Evolutionary conservation across 2,329 filamentous ascomycete genomes (phyloP), one percentile per base, ranked within the genome.

Genomic region (Arachnomyces sp.): DNA sequence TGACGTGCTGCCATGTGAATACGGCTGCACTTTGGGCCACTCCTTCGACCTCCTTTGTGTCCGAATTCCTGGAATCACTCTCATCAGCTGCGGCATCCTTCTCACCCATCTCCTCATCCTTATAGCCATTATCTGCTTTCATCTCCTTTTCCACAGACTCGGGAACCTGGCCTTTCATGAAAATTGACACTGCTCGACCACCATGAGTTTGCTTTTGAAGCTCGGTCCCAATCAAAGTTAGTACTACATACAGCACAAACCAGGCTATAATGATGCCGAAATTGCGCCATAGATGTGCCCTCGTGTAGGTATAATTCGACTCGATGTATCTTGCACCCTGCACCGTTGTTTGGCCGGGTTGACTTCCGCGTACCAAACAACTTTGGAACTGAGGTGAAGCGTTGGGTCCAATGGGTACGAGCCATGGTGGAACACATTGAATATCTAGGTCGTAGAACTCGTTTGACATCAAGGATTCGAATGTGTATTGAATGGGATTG

Each of bases 1-100:
- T 86, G 44, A 95, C 78, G 48, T 84, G 72, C 57, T 90, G 84
- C 84, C 87, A 95, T 0, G 88, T 94, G 44, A 94, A 72, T n/a
- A 87, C 70, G 28, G 80, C 77, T 36, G 82, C 77, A 44, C 82
- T 82, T 52, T 75, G 77, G 2, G 75, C 75, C 11, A 83, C 72
- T 2, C 69, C 68, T 28, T 71, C 60, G 32, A 69, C 61, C 38
- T 63, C 55, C 34, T 53, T 50, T 8, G 50, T 48, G 30, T 56
- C 43, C 14, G 44, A 48, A 33, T 51, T 46, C 14, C 51, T 54
- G 12, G 51, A 54, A 17, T 54, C 49, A 39, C 18, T 54, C 39
- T 51, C 54, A 12, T 44, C 28, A 3, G 35, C 38, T 13, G 41
- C 34, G 16, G 44, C 42, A 7, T 44, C 38, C 30, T 55, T 57